phyloP scores from a whole-genome alignment of 768 basidiomycete genomes.

The Termitomyces sp. region DNA sequence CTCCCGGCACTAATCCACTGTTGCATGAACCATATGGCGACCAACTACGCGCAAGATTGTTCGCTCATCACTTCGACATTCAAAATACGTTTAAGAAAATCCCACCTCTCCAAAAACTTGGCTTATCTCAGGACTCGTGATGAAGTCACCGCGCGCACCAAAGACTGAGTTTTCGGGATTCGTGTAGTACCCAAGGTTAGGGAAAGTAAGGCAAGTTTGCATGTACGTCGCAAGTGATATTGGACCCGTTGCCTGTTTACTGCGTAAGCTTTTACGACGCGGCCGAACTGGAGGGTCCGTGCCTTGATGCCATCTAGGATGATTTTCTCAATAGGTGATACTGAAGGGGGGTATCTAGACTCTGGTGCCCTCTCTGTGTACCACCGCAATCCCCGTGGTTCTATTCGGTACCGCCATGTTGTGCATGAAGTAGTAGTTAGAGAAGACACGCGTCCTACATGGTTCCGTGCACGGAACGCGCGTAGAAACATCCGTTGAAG shows the following conservation, averaged over 20 bases:
- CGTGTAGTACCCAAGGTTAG: conserved; percentile 91
- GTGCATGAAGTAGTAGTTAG: not conserved
- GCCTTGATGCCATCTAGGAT: conserved; percentile 73
- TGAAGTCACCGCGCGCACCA: conserved; percentile 86
- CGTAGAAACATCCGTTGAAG: not conserved
- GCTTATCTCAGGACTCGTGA: conserved; percentile 94
- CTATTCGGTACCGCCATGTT: not conserved
- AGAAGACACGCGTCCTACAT: not conserved
- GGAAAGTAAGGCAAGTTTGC: conserved; percentile 87
- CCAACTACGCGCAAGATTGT: conserved; percentile 47
- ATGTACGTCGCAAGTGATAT: conserved; percentile 87
- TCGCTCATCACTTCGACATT: conserved; percentile 33
- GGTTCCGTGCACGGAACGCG: conserved; percentile 9
- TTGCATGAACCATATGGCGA: conserved; percentile 82
- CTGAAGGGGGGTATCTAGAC: conserved; percentile 7
- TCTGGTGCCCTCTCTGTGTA: conserved; percentile 9
- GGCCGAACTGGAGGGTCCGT: conserved; percentile 4
- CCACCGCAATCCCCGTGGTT: not conserved
- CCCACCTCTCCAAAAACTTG: conserved; percentile 95
- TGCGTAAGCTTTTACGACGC: conserved; percentile 3
- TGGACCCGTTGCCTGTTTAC: conserved; percentile 75
- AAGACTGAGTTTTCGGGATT: conserved; percentile 70
- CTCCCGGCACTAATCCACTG: conserved; percentile 60
- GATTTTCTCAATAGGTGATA: conserved; percentile 56
- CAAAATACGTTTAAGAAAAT: conserved; percentile 2